Evolutionary conservation across 148 eudicot species (phyloP).

Genomic region (Limonium bicolor): DNA sequence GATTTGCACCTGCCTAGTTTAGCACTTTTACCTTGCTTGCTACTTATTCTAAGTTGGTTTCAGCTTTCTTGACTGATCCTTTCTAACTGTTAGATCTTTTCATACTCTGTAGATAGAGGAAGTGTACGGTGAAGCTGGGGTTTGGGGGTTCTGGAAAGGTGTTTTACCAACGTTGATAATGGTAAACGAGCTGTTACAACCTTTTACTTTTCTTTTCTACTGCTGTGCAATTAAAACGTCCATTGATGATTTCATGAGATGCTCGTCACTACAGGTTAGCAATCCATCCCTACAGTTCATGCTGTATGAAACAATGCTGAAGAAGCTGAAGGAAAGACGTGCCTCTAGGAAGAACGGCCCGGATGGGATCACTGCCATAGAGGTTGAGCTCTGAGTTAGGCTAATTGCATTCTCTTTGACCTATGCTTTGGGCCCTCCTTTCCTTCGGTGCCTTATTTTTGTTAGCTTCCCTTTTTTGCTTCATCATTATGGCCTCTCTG

Average conservation of each 20-base stretch:
- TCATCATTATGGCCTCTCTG: background rate
- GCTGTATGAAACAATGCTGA: slow-evolving; percentile 86
- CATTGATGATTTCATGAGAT: slow-evolving; percentile 17
- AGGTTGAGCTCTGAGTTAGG: slow-evolving; percentile 29
- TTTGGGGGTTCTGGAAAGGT: slow-evolving; percentile 94
- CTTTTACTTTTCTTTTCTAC: slow-evolving; percentile 1
- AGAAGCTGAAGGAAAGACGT: slow-evolving; percentile 70
- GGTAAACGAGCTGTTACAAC: slow-evolving; percentile 31
- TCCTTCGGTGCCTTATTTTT: background rate
- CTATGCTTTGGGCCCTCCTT: background rate
- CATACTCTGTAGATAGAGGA: slow-evolving; percentile 58
- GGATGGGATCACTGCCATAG: slow-evolving; percentile 64
- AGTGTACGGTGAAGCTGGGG: slow-evolving; percentile 80
- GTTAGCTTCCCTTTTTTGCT: background rate
- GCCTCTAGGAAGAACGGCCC: slow-evolving; percentile 26
- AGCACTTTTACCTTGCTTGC: no score
- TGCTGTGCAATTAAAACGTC: slow-evolving; percentile 5
- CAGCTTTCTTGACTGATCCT: no score
- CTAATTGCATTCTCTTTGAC: no score
- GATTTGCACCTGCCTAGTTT: no score
- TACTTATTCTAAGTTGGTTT: no score
- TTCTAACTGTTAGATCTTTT: no score
- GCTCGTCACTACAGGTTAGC: slow-evolving; percentile 58
- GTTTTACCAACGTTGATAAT: slow-evolving; percentile 85
- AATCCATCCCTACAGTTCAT: slow-evolving; percentile 97